Percentiles rank a stretch among this genome's conserved stretches.
Conservation (phyloP, 176 grass and related monocot species). For the Zea luxurians region DNA sequence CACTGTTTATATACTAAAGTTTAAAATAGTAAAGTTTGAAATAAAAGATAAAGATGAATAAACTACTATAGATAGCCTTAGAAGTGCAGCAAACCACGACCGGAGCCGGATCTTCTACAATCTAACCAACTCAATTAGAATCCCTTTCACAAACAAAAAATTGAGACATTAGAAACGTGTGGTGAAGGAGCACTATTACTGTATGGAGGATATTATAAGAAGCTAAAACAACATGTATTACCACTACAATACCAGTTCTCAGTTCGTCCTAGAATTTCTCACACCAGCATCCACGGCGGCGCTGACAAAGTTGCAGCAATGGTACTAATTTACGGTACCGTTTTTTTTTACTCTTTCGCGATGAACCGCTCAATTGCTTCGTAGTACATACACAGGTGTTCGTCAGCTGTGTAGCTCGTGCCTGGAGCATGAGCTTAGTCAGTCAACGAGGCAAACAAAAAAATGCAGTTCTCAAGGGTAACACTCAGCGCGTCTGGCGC, state of each 20-base stretch:
- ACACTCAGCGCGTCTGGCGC: conserved; percentile 3
- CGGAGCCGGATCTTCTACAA: no score
- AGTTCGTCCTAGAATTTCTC: not conserved
- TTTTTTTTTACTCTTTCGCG: not conserved
- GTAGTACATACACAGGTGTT: conserved; percentile 29
- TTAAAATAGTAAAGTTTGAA: no score
- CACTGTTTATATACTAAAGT: no score
- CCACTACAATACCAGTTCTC: not conserved
- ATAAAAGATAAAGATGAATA: no score
- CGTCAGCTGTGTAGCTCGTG: conserved; percentile 25
- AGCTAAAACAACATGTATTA: not conserved
- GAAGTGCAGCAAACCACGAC: not conserved
- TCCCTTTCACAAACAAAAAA: not conserved
- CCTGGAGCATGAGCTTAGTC: conserved; percentile 10
- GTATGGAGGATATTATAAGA: not conserved
- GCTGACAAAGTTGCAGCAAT: conserved; percentile 19
- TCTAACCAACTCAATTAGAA: no score
- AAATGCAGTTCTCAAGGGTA: conserved; percentile 26
- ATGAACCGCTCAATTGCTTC: not conserved
- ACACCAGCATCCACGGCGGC: not conserved
- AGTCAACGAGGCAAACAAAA: conserved; percentile 21
- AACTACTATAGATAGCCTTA: not conserved
- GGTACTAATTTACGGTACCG: not conserved
- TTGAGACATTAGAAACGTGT: not conserved
- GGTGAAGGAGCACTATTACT: not conserved